Percentiles rank a stretch among this genome's conserved stretches.
Conservation (phyloP, 202 grass and related monocot species). For the Bolboschoenoplectus hybrid region DNA sequence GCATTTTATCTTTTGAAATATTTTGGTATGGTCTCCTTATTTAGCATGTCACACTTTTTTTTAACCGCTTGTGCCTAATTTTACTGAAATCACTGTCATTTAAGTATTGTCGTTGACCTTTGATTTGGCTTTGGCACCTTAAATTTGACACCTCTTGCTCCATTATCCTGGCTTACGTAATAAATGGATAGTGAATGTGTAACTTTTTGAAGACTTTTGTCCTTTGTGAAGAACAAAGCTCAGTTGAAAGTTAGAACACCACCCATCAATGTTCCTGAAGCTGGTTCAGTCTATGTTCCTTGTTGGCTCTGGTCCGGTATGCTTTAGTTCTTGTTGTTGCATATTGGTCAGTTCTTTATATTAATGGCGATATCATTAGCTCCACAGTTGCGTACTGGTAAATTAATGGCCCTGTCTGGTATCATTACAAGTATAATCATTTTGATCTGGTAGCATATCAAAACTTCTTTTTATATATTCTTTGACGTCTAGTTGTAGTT, state of each 20-base stretch:
- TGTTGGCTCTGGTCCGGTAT: constrained; percentile 57
- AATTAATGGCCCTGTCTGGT: constrained; percentile 5
- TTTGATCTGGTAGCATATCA: not conserved
- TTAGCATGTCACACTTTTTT: constrained; percentile 7
- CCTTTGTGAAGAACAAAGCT: constrained; percentile 31
- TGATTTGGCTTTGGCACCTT: constrained; percentile 66
- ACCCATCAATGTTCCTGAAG: constrained; percentile 70
- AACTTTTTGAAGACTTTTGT: constrained; percentile 41
- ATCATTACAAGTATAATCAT: not conserved
- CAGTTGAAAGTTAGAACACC: constrained; percentile 67
- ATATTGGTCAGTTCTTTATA: not conserved
- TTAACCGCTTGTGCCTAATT: constrained; percentile 40
- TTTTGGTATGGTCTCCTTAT: not conserved
- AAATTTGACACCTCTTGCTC: constrained; percentile 57
- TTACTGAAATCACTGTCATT: constrained; percentile 36
- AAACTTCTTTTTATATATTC: not conserved
- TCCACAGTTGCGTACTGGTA: constrained; percentile 4
- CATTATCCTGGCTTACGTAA: constrained; percentile 45
- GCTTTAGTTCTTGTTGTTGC: constrained; percentile 16
- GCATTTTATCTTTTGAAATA: not conserved
- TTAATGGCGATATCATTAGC: not conserved
- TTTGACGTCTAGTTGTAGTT: not conserved
- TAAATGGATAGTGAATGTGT: constrained; percentile 38
- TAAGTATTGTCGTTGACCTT: constrained; percentile 46
- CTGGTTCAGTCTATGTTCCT: constrained; percentile 77